phyloP scores from a whole-genome alignment of 345 rosid species.

The Eucalyptus urophylla region DNA sequence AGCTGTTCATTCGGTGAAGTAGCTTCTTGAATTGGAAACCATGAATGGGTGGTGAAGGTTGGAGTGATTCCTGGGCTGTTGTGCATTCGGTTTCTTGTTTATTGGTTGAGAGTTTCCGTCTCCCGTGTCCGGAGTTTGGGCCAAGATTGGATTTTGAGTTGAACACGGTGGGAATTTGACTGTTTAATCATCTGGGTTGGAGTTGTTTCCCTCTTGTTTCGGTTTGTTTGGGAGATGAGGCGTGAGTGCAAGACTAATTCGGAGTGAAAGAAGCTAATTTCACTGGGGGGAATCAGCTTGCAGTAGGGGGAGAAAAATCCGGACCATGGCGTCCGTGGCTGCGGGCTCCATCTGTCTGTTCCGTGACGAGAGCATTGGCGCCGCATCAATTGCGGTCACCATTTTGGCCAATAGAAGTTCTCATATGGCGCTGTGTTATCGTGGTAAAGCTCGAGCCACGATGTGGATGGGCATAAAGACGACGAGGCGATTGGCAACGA shows the following conservation, averaged over 20 bases:
- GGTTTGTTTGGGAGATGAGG: neutral
- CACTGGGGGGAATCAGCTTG: constrained; percentile 4
- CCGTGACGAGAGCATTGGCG: constrained; percentile 18
- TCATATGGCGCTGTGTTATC: neutral
- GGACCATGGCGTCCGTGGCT: constrained; percentile 49
- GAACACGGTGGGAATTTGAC: neutral
- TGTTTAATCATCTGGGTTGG: neutral
- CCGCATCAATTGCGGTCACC: constrained; percentile 13
- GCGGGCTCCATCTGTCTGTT: constrained; percentile 23
- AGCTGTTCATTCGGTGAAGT: neutral
- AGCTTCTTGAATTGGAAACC: neutral
- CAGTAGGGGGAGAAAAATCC: constrained; percentile 4
- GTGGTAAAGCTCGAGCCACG: neutral
- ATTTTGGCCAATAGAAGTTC: constrained; percentile 6
- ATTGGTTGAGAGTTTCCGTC: neutral
- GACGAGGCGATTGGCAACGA: neutral
- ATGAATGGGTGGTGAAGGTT: neutral
- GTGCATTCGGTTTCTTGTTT: neutral
- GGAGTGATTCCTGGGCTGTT: neutral
- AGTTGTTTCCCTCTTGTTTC: neutral
- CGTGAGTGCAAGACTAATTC: neutral
- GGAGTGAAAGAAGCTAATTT: neutral
- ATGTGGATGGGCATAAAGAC: neutral
- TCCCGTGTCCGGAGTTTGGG: neutral
- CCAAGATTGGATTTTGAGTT: neutral